Base-by-base conservation (phyloP, 129 eudicot species). In the Kitagawia praeruptora region DNA sequence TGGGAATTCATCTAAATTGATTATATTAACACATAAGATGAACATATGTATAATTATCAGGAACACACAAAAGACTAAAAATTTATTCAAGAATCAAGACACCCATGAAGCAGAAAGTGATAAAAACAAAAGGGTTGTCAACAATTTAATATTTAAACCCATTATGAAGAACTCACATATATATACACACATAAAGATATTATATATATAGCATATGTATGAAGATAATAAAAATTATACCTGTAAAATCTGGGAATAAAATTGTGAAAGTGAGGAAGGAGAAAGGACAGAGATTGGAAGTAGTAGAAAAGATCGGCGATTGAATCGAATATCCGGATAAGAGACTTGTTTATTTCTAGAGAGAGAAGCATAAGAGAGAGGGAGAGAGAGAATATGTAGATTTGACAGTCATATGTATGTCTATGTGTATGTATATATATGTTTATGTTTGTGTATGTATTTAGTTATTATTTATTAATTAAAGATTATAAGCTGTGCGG, bases 211-310 rank as follows among this genome's bases (percentile, higher is more conserved):
- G n/a, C n/a, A n/a, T n/a, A 49, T 72, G 40, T 72, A 12, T 38
- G 39, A 28, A 64, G 0, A 37, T 66, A 77, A 27, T 12, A 45
- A 45, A 41, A 77, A 48, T 19, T 85, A 48, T 82, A 91, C 97
- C 97, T 89, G 73, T 80, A 80, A 85, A 77, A 82, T 79, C 84
- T 81, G 87, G 81, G 83, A 87, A 78, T 87, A 91, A 87, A 70
- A 69, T 85, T 58, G 14, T 79, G 78, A 56, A 48, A 79, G 69
- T 64, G 75, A 76, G 71, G 56, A 37, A 84, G 83, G 47, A 74
- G 77, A 45, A 45, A 45, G 61, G 56, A 74, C 56, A 25, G 77
- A 74, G 77, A 82, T 44, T 44, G 80, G 53, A 48, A 64, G 71
- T 46, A 74, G 64, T 6, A 80, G 81, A 67, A 72, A 83, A 81